phyloP scores from a whole-genome alignment of 441 rosid genomes.

The Pelargonium myrrhifolium region DNA sequence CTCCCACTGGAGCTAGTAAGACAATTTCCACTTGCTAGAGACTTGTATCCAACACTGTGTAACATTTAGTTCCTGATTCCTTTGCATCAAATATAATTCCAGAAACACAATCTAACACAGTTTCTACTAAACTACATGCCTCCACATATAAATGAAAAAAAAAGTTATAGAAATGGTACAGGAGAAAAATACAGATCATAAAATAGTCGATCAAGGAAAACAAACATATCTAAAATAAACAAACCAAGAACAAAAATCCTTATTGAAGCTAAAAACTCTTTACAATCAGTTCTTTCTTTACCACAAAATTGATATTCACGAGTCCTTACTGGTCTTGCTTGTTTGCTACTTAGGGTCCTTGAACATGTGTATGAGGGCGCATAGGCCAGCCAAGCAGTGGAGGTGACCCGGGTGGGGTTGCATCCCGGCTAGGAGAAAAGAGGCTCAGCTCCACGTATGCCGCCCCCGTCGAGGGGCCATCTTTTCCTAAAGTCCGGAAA shows the following conservation, averaged over 20 bases:
- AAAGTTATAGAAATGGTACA: constrained; percentile 24
- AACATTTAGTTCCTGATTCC: background rate
- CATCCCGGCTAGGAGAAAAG: constrained; percentile 52
- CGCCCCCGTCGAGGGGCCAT: constrained; percentile 34
- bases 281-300: constrained; percentile 54
- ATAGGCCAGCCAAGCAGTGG: constrained; percentile 56
- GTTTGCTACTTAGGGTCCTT: constrained; percentile 6
- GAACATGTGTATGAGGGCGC: constrained; percentile 30
- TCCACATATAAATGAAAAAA: too few species aligned
- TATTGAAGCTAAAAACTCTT: constrained; percentile 48
- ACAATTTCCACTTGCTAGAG: too few species aligned
- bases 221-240: constrained; percentile 29
- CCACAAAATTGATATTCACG: constrained; percentile 68
- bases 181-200: constrained; percentile 13
- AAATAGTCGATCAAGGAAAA: constrained; percentile 23
- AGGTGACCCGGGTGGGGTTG: constrained; percentile 46
- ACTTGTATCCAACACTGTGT: too few species aligned
- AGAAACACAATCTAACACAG: too few species aligned
- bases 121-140: too few species aligned
- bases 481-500: constrained; percentile 42
- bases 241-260: constrained; percentile 40
- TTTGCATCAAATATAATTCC: background rate
- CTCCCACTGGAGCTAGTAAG: too few species aligned
- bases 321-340: background rate
- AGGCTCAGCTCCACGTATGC: constrained; percentile 54